A percentile compares a stretch with the other conserved stretches of the same genome.
phyloP scores from a whole-genome alignment of 495 filamentous ascomycete genomes.

The Penicillium paxilli region DNA sequence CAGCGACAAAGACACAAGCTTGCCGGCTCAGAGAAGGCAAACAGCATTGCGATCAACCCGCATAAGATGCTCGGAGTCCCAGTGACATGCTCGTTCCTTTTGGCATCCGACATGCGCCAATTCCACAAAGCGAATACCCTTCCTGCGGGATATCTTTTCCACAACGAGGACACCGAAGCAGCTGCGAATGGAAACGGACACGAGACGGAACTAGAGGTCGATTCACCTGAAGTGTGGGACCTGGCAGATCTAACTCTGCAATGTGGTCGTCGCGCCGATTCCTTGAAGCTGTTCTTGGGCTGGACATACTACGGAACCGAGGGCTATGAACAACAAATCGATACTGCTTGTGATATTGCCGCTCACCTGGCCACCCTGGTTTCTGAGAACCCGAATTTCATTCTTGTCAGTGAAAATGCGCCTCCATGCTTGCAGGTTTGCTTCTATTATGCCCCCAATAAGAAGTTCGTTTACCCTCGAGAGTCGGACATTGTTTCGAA shows the following conservation, averaged over 20 bases:
- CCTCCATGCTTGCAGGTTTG: constrained; percentile 93
- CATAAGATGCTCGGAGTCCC: constrained; percentile 97
- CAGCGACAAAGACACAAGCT: constrained; percentile 61
- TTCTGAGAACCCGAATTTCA: constrained; percentile 54
- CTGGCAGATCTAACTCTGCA: constrained; percentile 92
- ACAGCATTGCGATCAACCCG: constrained; percentile 84
- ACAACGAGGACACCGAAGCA: constrained; percentile 45
- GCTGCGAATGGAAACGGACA: constrained; percentile 8
- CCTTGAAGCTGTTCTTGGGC: constrained; percentile 78
- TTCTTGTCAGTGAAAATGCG: constrained; percentile 71
- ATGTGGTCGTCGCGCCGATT: constrained; percentile 84
- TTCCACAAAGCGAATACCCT: constrained; percentile 84
- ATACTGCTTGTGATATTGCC: constrained; percentile 67
- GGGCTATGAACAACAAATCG: constrained; percentile 63
- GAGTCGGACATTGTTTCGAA: constrained; percentile 26
- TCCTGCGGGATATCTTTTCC: constrained; percentile 87
- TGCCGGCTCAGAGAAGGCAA: constrained; percentile 66
- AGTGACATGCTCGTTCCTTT: constrained; percentile 85
- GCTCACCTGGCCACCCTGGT: constrained; percentile 63
- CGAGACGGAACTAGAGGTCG: constrained; percentile 30
- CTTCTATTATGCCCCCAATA: constrained; percentile 76
- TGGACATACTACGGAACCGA: constrained; percentile 85
- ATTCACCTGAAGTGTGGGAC: constrained; percentile 72
- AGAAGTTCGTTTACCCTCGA: constrained; percentile 45
- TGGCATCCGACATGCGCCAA: constrained; percentile 68